Evolutionary conservation across 2,329 filamentous ascomycete species (phyloP), one percentile per base, ranked within the genome.

Genomic region (Stylonectria norvegica): DNA sequence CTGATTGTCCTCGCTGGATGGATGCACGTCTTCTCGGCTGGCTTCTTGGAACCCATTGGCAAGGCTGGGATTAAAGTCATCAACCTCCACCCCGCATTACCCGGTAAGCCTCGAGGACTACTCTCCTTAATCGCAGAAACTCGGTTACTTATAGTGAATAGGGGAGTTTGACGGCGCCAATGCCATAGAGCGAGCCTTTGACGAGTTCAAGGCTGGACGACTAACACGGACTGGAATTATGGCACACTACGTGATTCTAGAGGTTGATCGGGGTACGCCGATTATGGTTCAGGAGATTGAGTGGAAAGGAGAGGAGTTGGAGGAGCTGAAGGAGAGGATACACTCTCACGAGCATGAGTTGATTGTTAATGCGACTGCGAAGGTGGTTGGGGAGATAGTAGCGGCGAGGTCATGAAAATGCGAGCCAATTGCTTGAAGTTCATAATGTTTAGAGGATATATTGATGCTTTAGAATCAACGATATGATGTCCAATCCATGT

Each of bases 1-100:
- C 65, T 95, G 39, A 79, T 95, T 34, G 83, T 93, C 7, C 85
- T 89, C 51, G 83, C 86, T 4, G 89, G 89, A 3, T 94, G 86
- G 76, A 94, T 94, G 88, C 83, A 93, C 61, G 83, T 94, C 42
- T 76, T 94, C 34, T 82, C 81, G 0, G 70, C 72, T 3, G 68
- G 72, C 2, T 93, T 94, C 60, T 69, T 95, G 34, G 72, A 76
- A 7, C 86, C 87, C 2, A 59, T 95, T 6, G 73, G 78, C 22
- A 67, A 63, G 10, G 78, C 72, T 0, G 75, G 75, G 0, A 71
- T 91, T 23, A 76, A 73, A 17, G 81, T 91, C 31, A 90, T 95
- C 56, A 95, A 95, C 60, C 65, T 95, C 28, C 89, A 95, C 58
- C 89, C 88, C 9, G 81, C 84, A 4, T 64, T 87, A 28, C 84